Evolutionary conservation across 164 flowering plant genomes (phyloP).

Genomic region (Tetracentron sinense): DNA sequence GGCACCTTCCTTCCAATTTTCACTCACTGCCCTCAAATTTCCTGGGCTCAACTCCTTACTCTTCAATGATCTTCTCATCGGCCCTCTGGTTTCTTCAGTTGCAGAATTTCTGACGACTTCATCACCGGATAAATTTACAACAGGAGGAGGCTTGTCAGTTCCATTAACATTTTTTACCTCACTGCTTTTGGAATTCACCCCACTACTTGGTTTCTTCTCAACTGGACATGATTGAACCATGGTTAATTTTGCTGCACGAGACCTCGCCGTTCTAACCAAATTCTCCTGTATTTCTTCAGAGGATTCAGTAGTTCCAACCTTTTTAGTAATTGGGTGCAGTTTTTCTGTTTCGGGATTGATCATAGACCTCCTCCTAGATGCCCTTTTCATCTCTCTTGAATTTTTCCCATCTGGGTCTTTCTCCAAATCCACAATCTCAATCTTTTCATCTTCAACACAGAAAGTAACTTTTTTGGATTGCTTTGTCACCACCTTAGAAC

Average conservation of each 20-base stretch:
- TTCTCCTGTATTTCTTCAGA: not conserved
- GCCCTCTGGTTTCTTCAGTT: not conserved
- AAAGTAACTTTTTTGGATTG: constrained; percentile 45
- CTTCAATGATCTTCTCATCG: constrained; percentile 10
- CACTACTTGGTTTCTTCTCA: constrained; percentile 11
- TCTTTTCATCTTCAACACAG: constrained; percentile 33
- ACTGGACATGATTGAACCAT: not conserved
- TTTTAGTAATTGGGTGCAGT: not conserved
- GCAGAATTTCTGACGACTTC: not conserved
- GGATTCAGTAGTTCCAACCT: not conserved
- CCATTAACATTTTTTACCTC: not conserved
- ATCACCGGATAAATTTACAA: not conserved
- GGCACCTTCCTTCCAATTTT: not conserved
- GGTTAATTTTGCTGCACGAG: constrained; percentile 11
- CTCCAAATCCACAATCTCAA: constrained; percentile 15
- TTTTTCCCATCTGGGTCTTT: constrained; percentile 1
- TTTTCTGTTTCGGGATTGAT: not conserved
- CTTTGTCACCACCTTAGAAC: constrained; percentile 11
- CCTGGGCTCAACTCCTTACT: not conserved
- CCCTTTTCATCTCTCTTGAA: constrained; percentile 4
- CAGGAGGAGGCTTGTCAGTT: not conserved
- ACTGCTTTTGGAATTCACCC: not conserved
- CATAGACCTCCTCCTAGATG: constrained; percentile 12
- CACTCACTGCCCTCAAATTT: no score
- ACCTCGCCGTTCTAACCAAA: constrained; percentile 14